Evolutionary conservation across 306 rosid species (phyloP).

Genomic region (Notholithocarpus densiflorus): DNA sequence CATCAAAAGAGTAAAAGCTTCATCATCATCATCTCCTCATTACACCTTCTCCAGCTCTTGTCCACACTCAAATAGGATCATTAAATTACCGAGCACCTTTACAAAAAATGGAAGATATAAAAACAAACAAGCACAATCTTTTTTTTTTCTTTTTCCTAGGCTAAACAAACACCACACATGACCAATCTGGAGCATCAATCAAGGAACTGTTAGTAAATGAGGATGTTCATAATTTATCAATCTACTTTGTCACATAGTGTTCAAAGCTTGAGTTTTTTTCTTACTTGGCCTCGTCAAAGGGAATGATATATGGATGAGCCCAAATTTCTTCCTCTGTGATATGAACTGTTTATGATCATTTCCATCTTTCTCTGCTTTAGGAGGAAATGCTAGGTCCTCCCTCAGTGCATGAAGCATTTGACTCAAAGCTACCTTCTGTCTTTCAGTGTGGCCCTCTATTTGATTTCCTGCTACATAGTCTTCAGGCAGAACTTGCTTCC

Average conservation of each 20-base stretch:
- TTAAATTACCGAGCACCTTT: background rate
- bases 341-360: constrained; percentile 46
- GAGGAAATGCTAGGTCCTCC: constrained; percentile 53
- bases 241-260: constrained; percentile 18
- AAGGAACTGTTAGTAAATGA: background rate
- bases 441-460: constrained; percentile 40
- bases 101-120: background rate
- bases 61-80: background rate
- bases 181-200: constrained; percentile 21
- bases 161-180: constrained; percentile 16
- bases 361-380: constrained; percentile 53
- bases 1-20: background rate
- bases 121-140: constrained; percentile 24
- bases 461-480: constrained; percentile 42
- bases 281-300: constrained; percentile 64
- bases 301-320: constrained; percentile 83
- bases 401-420: constrained; percentile 88
- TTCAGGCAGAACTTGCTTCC: constrained; percentile 63
- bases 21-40: background rate
- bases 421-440: constrained; percentile 77
- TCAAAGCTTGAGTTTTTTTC: constrained; percentile 51
- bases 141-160: background rate
- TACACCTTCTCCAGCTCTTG: background rate
- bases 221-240: constrained; percentile 19
- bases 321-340: constrained; percentile 71